These are phyloP conservation scores for Triadica sebifera DNA, from an alignment of 345 rosid species.

Conservation along the genomic window DNA sequence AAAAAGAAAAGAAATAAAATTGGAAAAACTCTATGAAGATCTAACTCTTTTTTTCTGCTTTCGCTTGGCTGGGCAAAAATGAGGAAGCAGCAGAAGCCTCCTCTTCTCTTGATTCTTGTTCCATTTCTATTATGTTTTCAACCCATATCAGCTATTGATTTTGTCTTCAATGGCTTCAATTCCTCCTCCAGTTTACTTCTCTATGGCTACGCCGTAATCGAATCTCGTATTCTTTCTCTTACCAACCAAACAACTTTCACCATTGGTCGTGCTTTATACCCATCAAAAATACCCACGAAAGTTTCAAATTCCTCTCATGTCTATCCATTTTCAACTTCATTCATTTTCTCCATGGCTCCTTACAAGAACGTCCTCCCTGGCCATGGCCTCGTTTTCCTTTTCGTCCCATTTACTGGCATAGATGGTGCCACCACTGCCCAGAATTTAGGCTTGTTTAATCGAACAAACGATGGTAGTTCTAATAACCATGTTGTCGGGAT, in stretches of 20 bases:
- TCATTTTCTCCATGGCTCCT: slow-evolving; percentile 69
- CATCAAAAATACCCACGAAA: slow-evolving; percentile 41
- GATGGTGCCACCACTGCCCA: slow-evolving; percentile 43
- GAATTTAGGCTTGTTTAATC: slow-evolving; percentile 58
- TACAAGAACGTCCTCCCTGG: slow-evolving; percentile 45
- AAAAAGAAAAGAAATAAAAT: too few relatives aligned
- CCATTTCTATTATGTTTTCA: slow-evolving; percentile 14
- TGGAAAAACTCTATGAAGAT: too few relatives aligned
- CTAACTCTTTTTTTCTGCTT: slow-evolving; percentile 1
- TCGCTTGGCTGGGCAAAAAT: slow-evolving; percentile 12
- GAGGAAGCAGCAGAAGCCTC: slow-evolving; percentile 22
- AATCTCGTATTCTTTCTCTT: slow-evolving; percentile 52
- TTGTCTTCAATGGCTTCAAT: slow-evolving; percentile 69
- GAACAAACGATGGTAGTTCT: slow-evolving; percentile 42
- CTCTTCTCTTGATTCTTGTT: slow-evolving; percentile 8
- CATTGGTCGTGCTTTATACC: slow-evolving; percentile 66
- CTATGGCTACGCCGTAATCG: slow-evolving; percentile 46
- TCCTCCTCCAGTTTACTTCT: slow-evolving; percentile 36
- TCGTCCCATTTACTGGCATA: slow-evolving; percentile 45
- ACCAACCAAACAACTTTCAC: slow-evolving; percentile 48
- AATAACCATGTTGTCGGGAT: slow-evolving; percentile 50
- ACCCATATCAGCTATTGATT: slow-evolving; percentile 43
- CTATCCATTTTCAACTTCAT: slow-evolving; percentile 60
- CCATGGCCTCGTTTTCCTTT: slow-evolving; percentile 67
- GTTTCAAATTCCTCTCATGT: slow-evolving; percentile 37